Evolutionary conservation across 73 alveolate genomes (phyloP).

Genomic region (Strombidium stylifer): DNA sequence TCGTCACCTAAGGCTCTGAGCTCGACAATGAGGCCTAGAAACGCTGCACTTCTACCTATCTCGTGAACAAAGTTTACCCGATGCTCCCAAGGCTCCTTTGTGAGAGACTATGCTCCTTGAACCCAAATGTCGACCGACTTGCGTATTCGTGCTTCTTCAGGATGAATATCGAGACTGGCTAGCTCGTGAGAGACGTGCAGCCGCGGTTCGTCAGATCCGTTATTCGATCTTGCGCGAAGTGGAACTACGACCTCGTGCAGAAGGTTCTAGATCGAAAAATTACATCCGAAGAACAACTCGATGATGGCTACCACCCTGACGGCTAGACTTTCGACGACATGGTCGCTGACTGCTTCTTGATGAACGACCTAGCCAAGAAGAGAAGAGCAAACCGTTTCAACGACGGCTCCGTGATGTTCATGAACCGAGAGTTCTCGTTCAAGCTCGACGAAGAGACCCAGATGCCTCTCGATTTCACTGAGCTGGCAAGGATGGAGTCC

Average conservation of each 20-base stretch:
- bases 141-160: constrained; percentile 90
- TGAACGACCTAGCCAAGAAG: constrained; percentile 82
- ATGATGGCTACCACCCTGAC: constrained; percentile 56
- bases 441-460: constrained; percentile 66
- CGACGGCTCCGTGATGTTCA: constrained; percentile 84
- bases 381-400: constrained; percentile 79
- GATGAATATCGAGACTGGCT: constrained; percentile 43
- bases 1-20: constrained; percentile 90
- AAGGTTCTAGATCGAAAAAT: constrained; percentile 73
- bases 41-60: constrained; percentile 97
- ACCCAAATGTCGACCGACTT: constrained; percentile 90
- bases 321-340: constrained; percentile 74
- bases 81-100: constrained; percentile 98
- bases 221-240: constrained; percentile 76
- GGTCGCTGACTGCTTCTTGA: constrained; percentile 74
- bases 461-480: constrained; percentile 69
- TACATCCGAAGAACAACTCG: constrained; percentile 59
- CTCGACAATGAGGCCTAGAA: constrained; percentile 97
- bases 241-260: constrained; percentile 84
- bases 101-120: constrained; percentile 93
- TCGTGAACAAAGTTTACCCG: constrained; percentile 97
- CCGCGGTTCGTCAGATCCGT: constrained; percentile 85
- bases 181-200: constrained; percentile 58
- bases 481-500: constrained; percentile 68
- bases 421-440: constrained; percentile 76